Base-by-base conservation (phyloP, 2,329 filamentous ascomycete genomes). In the Geoglossum cookeanum region DNA sequence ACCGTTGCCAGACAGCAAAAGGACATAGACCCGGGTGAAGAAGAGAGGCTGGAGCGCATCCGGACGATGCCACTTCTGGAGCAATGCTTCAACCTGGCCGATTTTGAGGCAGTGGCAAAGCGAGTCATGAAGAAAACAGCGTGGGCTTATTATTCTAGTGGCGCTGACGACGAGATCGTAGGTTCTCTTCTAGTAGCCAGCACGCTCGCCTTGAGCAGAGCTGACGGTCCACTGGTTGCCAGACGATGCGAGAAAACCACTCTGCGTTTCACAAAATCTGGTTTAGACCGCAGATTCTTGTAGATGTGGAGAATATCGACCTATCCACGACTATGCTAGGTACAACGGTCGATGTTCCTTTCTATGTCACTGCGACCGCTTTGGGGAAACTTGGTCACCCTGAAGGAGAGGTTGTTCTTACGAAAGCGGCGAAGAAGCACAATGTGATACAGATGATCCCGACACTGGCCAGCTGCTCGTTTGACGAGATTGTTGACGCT, bases 361-460 rank as follows among this genome's bases (percentile, higher is more conserved):
- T 96, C 73, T 98, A 98, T 72, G 85, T 98, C 22, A 96, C 92
- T 1, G 92, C 92, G 49, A 97, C 92, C 5, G 92, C 92, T 0
- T 79, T 98, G 6, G 92, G 92, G 63, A 97, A 97, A 72, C 81
- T 98, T 3, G 92, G 92, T 59, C 79, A 98, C 68, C 85, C 85
- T 0, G 92, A 97, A 69, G 92, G 92, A 64, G 92, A 98, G 70
- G 89, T 96, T 4, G 76, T 95, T 8, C 78, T 98, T 58, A 97
- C 92, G 0, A 79, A 83, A 58, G 89, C 88, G 15, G 84, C 92
- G 1, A 77, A 78, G 67, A 87, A 85, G 66, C 91, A 97, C 75
- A 81, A 90, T 66, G 84, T 97, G 55, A 80, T 97, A 60, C 92
- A 98, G 71, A 98, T 98, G 92, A 97, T 98, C 60, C 92, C 92